Percentiles rank a stretch among this genome's conserved stretches.
Evolutionary conservation across 345 rosid genomes (phyloP).

Genomic region (Raphanus sativus): DNA sequence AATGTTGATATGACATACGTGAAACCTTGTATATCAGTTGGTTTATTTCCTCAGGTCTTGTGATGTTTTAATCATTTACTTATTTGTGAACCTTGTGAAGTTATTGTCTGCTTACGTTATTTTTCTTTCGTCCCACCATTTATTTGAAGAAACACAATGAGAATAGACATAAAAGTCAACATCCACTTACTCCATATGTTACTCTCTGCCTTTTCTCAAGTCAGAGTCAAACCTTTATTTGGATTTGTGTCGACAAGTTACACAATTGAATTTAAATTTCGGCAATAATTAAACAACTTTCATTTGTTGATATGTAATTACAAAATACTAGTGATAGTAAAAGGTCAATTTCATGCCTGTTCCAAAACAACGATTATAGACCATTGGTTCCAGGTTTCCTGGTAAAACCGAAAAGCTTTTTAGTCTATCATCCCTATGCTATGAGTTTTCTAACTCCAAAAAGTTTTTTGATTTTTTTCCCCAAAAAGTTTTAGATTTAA

Average conservation of each 20-base stretch:
- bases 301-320: constrained; percentile 8
- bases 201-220: constrained; percentile 35
- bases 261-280: neutral
- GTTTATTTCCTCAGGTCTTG: neutral
- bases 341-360: constrained; percentile 7
- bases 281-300: neutral
- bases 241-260: constrained; percentile 10
- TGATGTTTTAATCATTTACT: neutral
- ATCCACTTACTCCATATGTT: constrained; percentile 33
- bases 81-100: neutral
- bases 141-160: constrained; percentile 4
- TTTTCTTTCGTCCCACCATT: neutral
- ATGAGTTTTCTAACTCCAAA: constrained; percentile 3
- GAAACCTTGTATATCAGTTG: neutral
- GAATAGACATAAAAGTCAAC: constrained; percentile 31
- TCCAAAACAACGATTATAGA: constrained; percentile 18
- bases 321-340: constrained; percentile 17
- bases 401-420: constrained; percentile 20
- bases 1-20: neutral
- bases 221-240: constrained; percentile 30
- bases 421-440: constrained; percentile 20
- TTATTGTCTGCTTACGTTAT: neutral
- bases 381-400: constrained; percentile 37
- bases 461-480: neutral
- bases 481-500: neutral